Conservation (phyloP, 345 rosid species). For the Salix suchowensis region DNA sequence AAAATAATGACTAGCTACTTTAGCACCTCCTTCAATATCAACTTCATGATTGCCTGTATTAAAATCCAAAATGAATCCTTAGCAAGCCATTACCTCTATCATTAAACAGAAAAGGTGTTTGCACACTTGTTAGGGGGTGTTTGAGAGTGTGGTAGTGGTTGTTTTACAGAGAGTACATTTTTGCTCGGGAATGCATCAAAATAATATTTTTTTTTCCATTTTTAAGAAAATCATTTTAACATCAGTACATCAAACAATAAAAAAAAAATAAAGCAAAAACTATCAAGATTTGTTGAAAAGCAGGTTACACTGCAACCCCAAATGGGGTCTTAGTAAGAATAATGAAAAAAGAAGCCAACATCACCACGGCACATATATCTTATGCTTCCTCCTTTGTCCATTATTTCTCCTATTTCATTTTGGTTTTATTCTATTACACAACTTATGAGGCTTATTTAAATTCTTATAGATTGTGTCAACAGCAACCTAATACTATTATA, state of each 20-base stretch:
- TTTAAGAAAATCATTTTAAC: too few species aligned
- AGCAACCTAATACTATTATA: not conserved
- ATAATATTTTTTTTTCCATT: too few species aligned
- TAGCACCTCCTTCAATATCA: not conserved
- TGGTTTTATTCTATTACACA: not conserved
- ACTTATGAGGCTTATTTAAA: too few species aligned
- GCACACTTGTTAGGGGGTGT: not conserved
- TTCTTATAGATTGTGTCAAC: not conserved
- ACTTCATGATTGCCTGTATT: not conserved
- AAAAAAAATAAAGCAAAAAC: too few species aligned
- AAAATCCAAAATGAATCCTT: not conserved
- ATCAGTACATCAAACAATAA: too few species aligned
- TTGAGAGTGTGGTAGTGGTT: too few species aligned
- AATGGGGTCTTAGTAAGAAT: not conserved
- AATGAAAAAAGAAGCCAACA: not conserved
- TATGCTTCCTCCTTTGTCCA: not conserved
- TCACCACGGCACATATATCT: not conserved
- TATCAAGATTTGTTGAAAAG: too few species aligned
- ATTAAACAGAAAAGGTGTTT: not conserved
- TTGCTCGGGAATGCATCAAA: too few species aligned
- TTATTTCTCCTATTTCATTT: not conserved
- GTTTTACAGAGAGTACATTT: too few species aligned
- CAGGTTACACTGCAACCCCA: too few species aligned
- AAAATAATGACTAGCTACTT: not conserved
- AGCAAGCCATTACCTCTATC: not conserved